phyloP scores from a whole-genome alignment of 257 asterid species.

The Nicotiana attenuata region DNA sequence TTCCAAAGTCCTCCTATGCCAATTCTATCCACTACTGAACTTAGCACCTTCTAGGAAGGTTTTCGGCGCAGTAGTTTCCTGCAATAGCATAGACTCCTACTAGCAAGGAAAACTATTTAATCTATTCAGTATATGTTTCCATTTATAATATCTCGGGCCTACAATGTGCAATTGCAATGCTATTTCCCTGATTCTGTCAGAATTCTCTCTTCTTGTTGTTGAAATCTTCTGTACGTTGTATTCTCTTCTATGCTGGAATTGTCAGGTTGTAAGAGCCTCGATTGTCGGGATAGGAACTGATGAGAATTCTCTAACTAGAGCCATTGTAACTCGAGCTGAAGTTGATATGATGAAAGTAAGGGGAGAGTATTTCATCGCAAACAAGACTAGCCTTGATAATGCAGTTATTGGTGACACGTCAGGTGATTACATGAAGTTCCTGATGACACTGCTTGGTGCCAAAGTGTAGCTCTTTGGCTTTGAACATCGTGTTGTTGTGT shows the following conservation, averaged over 20 bases:
- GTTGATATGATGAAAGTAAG: conserved; percentile 65
- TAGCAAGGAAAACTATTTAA: too few relatives aligned
- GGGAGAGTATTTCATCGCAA: conserved; percentile 44
- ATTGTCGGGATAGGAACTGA: conserved; percentile 70
- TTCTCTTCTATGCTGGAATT: not conserved
- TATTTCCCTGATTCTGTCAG: too few relatives aligned
- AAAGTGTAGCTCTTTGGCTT: conserved; percentile 23
- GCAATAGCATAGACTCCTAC: too few relatives aligned
- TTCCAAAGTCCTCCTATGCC: too few relatives aligned
- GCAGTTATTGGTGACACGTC: conserved; percentile 75
- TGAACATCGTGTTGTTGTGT: not conserved
- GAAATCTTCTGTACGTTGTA: too few relatives aligned
- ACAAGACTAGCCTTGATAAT: conserved; percentile 41
- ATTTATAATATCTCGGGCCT: too few relatives aligned
- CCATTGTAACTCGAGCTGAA: conserved; percentile 64
- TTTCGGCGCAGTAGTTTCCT: too few relatives aligned
- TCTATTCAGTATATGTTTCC: too few relatives aligned
- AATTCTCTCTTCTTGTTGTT: too few relatives aligned
- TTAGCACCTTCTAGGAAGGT: too few relatives aligned
- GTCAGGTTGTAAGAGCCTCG: conserved; percentile 57
- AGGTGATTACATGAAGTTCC: conserved; percentile 70
- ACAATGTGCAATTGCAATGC: too few relatives aligned
- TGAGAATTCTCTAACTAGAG: conserved; percentile 70
- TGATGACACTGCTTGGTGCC: conserved; percentile 67
- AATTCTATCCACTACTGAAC: too few relatives aligned